Evolutionary conservation across 108 stramenopile species (phyloP).

Genomic region (Fragilaria crotonensis): DNA sequence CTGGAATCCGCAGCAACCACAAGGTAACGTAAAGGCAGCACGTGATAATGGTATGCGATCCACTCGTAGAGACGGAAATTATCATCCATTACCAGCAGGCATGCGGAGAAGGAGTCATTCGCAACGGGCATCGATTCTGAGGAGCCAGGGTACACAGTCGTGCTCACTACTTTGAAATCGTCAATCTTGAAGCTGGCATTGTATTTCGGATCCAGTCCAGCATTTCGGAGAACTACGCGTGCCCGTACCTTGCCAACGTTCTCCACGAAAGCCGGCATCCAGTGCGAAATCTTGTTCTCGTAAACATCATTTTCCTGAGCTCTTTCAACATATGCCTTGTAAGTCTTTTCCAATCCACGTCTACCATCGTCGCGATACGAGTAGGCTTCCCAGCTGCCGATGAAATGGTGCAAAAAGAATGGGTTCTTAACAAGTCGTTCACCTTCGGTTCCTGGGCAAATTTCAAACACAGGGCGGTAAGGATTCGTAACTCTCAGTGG

Average conservation of each 20-base stretch:
- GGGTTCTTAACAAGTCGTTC: neutral
- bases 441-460: neutral
- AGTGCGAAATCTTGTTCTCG: neutral
- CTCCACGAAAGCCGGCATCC: neutral
- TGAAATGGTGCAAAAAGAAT: neutral
- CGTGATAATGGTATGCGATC: slow-evolving; percentile 48
- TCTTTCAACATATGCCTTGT: neutral
- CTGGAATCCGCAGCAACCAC: slow-evolving; percentile 11
- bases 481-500: neutral
- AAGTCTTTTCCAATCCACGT: neutral
- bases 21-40: slow-evolving; percentile 23
- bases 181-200: no score
- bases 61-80: slow-evolving; percentile 33
- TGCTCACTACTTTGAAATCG: no score
- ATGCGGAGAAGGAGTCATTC: slow-evolving; percentile 18
- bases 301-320: neutral
- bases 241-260: neutral
- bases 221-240: neutral
- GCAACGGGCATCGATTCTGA: no score
- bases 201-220: no score
- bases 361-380: neutral
- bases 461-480: neutral
- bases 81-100: slow-evolving; percentile 29
- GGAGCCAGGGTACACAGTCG: no score
- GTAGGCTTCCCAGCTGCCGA: neutral